phyloP scores from a whole-genome alignment of 2,329 filamentous ascomycete species.

The Sporothrix variecibatus region DNA sequence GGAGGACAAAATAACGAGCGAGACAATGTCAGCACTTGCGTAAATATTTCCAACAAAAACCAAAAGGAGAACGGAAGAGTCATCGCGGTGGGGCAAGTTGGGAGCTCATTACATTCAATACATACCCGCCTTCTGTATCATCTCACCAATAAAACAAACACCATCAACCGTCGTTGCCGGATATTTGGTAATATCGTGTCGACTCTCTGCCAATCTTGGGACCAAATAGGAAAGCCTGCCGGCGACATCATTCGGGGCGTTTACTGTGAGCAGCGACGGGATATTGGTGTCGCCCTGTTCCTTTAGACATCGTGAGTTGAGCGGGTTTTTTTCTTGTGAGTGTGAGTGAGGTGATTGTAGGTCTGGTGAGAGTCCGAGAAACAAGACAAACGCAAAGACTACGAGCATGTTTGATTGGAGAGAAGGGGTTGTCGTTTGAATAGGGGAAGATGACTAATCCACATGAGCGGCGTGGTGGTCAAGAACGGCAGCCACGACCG shows the following conservation, averaged over 20 bases:
- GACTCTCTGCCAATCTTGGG: not conserved
- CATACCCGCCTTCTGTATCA: not conserved
- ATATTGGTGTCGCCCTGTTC: not conserved
- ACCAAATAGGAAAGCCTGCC: conserved; percentile 10
- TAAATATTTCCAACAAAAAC: not conserved
- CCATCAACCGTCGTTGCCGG: not conserved
- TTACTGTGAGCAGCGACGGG: not conserved
- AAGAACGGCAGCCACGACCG: not conserved
- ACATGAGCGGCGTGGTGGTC: not conserved
- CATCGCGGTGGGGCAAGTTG: not conserved
- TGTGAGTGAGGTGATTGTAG: not conserved
- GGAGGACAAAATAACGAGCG: not conserved
- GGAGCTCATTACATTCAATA: not conserved
- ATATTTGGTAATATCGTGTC: not conserved
- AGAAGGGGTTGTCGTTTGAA: not conserved
- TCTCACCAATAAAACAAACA: conserved; percentile 2
- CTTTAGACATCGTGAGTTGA: not conserved
- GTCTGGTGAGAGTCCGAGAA: not conserved
- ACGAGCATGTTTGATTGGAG: not conserved
- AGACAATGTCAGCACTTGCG: conserved; percentile 15
- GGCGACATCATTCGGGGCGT: not conserved
- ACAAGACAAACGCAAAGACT: conserved; percentile 2
- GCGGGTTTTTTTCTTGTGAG: not conserved
- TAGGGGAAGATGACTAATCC: conserved; percentile 1
- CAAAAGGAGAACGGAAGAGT: not conserved